These are phyloP conservation scores for Teratosphaeria gauchensis DNA, from an alignment of 2,329 filamentous ascomycete genomes.

Conservation along the genomic window DNA sequence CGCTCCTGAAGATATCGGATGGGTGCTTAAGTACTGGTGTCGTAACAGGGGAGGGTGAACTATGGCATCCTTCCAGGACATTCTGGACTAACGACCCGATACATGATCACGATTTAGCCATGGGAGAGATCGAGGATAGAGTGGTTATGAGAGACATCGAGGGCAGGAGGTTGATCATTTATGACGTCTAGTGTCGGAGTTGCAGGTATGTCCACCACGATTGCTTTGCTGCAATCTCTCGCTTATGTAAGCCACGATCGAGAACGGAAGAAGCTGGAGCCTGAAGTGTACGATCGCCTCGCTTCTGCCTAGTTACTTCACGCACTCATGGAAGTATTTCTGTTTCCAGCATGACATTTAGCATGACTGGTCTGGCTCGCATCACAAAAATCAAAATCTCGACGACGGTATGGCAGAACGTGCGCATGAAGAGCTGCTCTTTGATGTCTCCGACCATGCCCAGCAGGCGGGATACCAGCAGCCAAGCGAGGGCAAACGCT, in stretches of 20 bases:
- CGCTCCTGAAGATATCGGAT: no score
- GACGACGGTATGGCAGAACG: slow-evolving; percentile 1
- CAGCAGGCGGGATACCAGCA: slow-evolving; percentile 25
- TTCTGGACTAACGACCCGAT: no score
- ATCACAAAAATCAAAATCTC: background rate
- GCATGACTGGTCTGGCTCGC: no score
- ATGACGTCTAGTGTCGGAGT: no score
- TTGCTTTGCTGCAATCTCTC: no score
- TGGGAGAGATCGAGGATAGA: background rate
- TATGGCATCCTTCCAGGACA: no score
- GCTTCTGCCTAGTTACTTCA: background rate
- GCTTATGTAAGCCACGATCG: background rate
- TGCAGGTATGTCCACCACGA: no score
- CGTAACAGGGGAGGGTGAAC: no score
- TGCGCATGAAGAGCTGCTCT: slow-evolving; percentile 7
- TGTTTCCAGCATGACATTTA: background rate
- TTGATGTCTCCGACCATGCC: slow-evolving; percentile 28
- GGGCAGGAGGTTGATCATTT: background rate
- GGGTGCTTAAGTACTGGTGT: no score
- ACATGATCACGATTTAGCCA: no score
- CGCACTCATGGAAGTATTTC: background rate
- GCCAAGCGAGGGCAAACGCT: slow-evolving; percentile 15
- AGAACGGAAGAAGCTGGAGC: background rate
- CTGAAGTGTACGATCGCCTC: background rate
- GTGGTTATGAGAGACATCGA: background rate